Conservation (phyloP, 2,329 filamentous ascomycete genomes). For the Sporothrix sp. region DNA sequence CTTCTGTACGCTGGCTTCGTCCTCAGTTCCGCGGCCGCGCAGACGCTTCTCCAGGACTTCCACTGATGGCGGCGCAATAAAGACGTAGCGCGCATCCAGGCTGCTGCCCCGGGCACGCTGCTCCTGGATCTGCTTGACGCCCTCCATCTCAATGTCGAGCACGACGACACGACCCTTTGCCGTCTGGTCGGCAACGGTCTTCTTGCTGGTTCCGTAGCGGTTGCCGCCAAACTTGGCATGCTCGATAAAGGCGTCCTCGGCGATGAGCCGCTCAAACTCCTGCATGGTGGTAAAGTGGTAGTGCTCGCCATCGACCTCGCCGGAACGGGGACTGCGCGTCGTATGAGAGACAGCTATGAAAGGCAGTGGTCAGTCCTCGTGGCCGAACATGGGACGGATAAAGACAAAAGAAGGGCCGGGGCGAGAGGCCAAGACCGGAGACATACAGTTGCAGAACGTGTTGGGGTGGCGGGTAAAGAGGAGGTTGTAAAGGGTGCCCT, state of each 20-base stretch:
- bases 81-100: slow-evolving; percentile 69
- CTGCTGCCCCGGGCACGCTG: slow-evolving; percentile 38
- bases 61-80: slow-evolving; percentile 70
- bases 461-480: slow-evolving; percentile 43
- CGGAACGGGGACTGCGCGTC: slow-evolving; percentile 64
- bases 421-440: no score
- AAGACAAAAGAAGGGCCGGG: no score
- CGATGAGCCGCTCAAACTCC: slow-evolving; percentile 58
- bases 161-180: slow-evolving; percentile 66
- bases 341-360: slow-evolving; percentile 55
- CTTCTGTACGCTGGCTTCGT: slow-evolving; percentile 59
- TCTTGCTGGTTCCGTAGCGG: slow-evolving; percentile 74
- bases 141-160: slow-evolving; percentile 96
- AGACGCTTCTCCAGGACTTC: slow-evolving; percentile 65
- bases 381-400: no score
- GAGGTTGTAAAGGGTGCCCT: slow-evolving; percentile 67
- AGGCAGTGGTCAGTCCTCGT: no score
- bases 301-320: slow-evolving; percentile 66
- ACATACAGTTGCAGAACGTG: slow-evolving; percentile 17
- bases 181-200: slow-evolving; percentile 53
- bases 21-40: slow-evolving; percentile 67
- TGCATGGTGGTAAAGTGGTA: slow-evolving; percentile 68
- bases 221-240: slow-evolving; percentile 78
- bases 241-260: slow-evolving; percentile 69
- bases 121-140: slow-evolving; percentile 73